Base-by-base conservation (phyloP, 2,329 filamentous ascomycete genomes). In the Chaetomium sp. region DNA sequence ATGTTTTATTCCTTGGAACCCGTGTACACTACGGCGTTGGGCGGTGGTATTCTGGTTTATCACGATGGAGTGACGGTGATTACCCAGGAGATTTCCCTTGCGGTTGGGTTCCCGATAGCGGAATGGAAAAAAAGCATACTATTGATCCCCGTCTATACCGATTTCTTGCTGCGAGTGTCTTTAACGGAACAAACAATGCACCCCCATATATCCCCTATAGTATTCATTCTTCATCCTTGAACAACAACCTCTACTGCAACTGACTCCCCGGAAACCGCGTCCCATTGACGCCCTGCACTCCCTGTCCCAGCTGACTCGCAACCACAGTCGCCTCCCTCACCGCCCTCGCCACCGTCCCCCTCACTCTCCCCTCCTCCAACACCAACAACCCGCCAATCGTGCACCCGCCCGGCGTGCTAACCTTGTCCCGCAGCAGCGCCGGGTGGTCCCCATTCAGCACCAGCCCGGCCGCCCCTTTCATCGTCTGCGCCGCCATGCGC, bases 401-500 rank as follows among this genome's bases (percentile, higher is more conserved):
- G 70, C 87, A 91, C 1, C 88, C 88, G 5, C 86, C 88, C 0
- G 88, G 87, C 1, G 87, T 90, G 61, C 76, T 84, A n/a, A 90
- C 85, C 72, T 88, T 88, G 63, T 92, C 88, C 51, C 84, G 79
- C 52, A 91, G 71, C 27, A 90, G 71, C 12, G 87, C 87, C 1
- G 88, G 89, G 69, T 91, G 88, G 68, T 90, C 86, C 11, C 87
- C 87, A 53, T 72, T 78, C 54, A 88, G 75, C 9, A 91, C 82
- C 64, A 91, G 66, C 0, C 80, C 82, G 0, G 87, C 85, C 0
- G 86, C 83, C 27, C 88, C 88, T 61, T 81, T 79, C 85, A 91
- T 89, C 10, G 84, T 84, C 74, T 92, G 88, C 1, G 87, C 85
- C 33, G 87, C 87, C 87, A 92, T 91, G 58, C 81, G 74, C 67